phyloP scores from a whole-genome alignment of 108 stramenopile genomes.

The Thalassiosira profunda region DNA sequence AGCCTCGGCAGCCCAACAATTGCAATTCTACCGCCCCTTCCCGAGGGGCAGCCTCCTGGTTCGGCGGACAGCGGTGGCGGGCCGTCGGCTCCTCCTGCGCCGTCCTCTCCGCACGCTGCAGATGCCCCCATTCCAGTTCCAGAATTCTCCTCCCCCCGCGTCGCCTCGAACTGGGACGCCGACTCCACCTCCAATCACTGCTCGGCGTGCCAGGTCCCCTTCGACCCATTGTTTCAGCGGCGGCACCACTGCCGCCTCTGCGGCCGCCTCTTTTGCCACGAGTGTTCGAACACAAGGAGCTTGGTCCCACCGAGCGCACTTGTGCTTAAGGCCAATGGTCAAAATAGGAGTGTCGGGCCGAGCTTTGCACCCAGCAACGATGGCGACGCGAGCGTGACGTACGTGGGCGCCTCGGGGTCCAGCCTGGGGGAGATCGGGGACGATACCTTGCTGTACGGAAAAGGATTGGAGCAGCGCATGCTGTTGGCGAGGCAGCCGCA shows the following conservation, averaged over 20 bases:
- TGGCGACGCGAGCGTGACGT: conserved; percentile 10
- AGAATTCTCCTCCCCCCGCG: conserved; percentile 21
- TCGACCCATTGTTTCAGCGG: conserved; percentile 72
- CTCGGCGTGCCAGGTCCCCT: conserved; percentile 53
- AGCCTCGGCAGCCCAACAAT: too few species aligned
- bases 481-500: conserved; percentile 70
- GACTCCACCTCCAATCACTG: conserved; percentile 55
- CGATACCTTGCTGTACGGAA: conserved; percentile 64
- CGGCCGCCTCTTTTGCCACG: conserved; percentile 83
- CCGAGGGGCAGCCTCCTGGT: too few species aligned
- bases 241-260: conserved; percentile 92
- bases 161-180: conserved; percentile 81
- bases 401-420: neutral
- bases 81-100: too few species aligned
- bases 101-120: too few species aligned
- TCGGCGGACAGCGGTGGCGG: too few species aligned
- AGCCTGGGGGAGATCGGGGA: conserved; percentile 13
- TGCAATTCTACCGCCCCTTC: too few species aligned
- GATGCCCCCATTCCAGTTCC: too few species aligned
- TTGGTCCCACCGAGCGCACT: conserved; percentile 81
- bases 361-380: neutral
- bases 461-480: conserved; percentile 74
- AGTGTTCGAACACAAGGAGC: conserved; percentile 61
- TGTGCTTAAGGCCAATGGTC: conserved; percentile 52
- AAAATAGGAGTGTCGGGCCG: conserved; percentile 46